A percentile compares a stretch with the other conserved stretches of the same genome.
phyloP scores from a whole-genome alignment of 768 basidiomycete genomes.

The Mycena galopus region DNA sequence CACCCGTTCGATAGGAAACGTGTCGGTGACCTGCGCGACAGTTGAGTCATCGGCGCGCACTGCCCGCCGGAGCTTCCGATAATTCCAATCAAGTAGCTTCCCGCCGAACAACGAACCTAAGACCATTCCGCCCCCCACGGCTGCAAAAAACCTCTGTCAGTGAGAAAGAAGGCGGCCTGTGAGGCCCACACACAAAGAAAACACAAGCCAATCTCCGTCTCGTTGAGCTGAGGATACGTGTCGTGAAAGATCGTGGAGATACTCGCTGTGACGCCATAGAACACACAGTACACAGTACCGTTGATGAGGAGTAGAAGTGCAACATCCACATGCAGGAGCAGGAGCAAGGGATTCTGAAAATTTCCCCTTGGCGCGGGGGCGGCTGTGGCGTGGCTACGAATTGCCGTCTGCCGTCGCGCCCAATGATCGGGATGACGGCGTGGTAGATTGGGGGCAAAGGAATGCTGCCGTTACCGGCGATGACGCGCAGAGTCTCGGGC shows the following conservation, averaged over 20 bases:
- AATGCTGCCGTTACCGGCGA: constrained; percentile 69
- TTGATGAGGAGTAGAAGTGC: constrained; percentile 63
- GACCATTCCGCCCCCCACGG: constrained; percentile 22
- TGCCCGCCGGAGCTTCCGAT: constrained; percentile 7
- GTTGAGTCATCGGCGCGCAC: background rate
- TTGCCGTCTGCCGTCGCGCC: constrained; percentile 45
- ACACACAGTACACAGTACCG: constrained; percentile 65
- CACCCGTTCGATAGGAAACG: constrained; percentile 71
- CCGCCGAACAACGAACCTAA: constrained; percentile 17
- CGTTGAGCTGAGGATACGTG: constrained; percentile 71
- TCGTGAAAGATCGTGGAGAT: constrained; percentile 71
- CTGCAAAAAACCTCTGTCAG: background rate
- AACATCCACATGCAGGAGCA: constrained; percentile 71
- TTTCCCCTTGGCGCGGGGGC: constrained; percentile 40
- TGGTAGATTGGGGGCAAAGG: constrained; percentile 61
- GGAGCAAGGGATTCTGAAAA: constrained; percentile 64
- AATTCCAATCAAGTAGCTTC: constrained; percentile 32
- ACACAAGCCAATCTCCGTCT: constrained; percentile 80
- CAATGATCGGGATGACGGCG: constrained; percentile 65
- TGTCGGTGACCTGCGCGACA: constrained; percentile 37
- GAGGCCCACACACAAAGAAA: constrained; percentile 59
- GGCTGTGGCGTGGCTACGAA: constrained; percentile 39
- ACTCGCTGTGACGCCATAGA: constrained; percentile 71
- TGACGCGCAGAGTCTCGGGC: constrained; percentile 65
- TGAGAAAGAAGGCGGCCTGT: too few relatives aligned